Base-by-base conservation (phyloP, 2,329 filamentous ascomycete genomes). In the Coccinonectria pachysandricola region DNA sequence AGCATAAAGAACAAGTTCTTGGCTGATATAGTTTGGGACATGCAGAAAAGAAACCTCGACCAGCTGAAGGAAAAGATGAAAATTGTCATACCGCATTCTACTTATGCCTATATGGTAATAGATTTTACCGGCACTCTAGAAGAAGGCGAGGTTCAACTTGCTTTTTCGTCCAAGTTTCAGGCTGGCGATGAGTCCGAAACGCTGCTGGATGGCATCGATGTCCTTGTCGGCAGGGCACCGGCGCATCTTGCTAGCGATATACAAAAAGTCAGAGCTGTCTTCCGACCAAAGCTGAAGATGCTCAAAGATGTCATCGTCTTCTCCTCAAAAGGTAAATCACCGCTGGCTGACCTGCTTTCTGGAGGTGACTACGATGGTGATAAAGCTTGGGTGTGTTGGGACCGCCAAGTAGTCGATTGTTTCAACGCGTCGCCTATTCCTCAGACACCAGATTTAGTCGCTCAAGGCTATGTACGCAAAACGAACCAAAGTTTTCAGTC, bases 291-390 rank as follows among this genome's bases (percentile, higher is more conserved):
- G 21, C 56, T 88, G 0, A 69, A 75, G 3, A 68, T 71, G 3
- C 53, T 94, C 0, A 79, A 79, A 34, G 79, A 95, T 40, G 75
- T 94, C 2, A 64, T 91, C 9, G 67, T 95, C 0, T 95, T 96
- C 39, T 64, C 82, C 0, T 62, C 60, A 0, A 69, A 66, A 32
- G 80, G 80, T 0, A 46, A 64, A 14, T 57, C 54, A 1, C 71
- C 81, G 0, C 61, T 86, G 0, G 83, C 81, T 0, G 68, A 73
- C 7, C 75, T 77, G 41, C 59, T 88, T 0, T 83, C 80, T 2
- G 83, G 83, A 0, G 83, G 83, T 0, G 83, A 88, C 43, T 88
- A 86, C 35, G 82, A 88, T 38, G 83, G 83, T 0, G 83, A 91
- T 35, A 66, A 59, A n/a, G 71, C 80, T 4, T 87, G 80, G 79